phyloP scores from a whole-genome alignment of 768 basidiomycete species.

The Lactifluus subvellereus region DNA sequence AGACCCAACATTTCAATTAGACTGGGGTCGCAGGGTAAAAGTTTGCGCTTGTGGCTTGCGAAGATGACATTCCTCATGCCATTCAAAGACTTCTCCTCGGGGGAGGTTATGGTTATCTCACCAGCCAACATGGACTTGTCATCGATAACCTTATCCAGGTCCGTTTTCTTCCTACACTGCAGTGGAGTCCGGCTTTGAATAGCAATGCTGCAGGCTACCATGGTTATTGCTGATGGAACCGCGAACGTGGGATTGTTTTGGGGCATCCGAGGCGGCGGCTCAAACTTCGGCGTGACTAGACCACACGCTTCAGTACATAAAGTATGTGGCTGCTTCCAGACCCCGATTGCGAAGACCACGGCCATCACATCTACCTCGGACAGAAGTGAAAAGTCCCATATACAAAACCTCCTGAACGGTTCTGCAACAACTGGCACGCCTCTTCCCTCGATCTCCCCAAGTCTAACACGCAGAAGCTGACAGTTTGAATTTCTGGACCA shows the following conservation, averaged over 20 bases:
- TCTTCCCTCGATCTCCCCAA: too few relatives aligned
- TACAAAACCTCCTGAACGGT: too few relatives aligned
- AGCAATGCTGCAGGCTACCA: slow-evolving; percentile 32
- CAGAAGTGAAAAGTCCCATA: too few relatives aligned
- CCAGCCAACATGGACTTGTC: slow-evolving; percentile 36
- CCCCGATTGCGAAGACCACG: too few relatives aligned
- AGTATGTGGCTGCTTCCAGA: too few relatives aligned
- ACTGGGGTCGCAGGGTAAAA: slow-evolving; percentile 46
- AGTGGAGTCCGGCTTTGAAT: slow-evolving; percentile 11
- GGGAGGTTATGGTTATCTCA: slow-evolving; percentile 52
- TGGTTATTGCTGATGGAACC: slow-evolving; percentile 42
- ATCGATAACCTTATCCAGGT: slow-evolving; percentile 43
- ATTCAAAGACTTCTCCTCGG: slow-evolving; percentile 41
- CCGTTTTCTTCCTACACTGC: slow-evolving; percentile 18
- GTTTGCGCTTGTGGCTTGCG: slow-evolving; percentile 4
- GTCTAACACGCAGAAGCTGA: too few relatives aligned
- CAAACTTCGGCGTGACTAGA: slow-evolving; percentile 43
- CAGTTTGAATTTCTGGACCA: too few relatives aligned
- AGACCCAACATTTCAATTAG: slow-evolving; percentile 28
- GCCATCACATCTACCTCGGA: too few relatives aligned
- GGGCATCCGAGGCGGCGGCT: slow-evolving; percentile 47
- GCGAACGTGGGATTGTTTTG: slow-evolving; percentile 45
- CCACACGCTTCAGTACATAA: too few relatives aligned
- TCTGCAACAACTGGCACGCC: too few relatives aligned
- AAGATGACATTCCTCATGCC: not conserved